Conservation (phyloP, 2,329 filamentous ascomycete species). For the Trichoderma atrobrunneum region DNA sequence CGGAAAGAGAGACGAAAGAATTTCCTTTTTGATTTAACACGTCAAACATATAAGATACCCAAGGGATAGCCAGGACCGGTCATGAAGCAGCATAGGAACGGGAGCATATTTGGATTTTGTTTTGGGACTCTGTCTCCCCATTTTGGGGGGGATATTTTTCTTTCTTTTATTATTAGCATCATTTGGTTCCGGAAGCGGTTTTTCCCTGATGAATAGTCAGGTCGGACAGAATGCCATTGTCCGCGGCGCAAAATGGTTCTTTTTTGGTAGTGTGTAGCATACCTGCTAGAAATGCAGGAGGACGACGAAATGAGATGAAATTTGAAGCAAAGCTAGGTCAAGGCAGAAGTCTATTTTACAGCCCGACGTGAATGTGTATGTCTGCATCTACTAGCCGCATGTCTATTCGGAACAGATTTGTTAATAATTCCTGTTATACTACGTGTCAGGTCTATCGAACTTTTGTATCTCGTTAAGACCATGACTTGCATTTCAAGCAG, state of each 20-base stretch:
- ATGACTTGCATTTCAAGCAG: not conserved
- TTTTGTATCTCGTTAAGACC: not conserved
- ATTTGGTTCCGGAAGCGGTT: not conserved
- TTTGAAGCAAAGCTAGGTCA: not conserved
- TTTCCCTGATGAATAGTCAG: not conserved
- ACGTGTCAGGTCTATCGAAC: not conserved
- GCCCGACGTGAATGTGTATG: not conserved
- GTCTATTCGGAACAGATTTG: no score
- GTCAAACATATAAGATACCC: conserved; percentile 20
- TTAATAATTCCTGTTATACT: not conserved
- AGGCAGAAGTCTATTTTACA: not conserved
- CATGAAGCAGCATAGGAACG: conserved; percentile 21
- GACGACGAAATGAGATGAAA: not conserved
- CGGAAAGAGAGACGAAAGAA: conserved; percentile 22
- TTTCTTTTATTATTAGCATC: not conserved
- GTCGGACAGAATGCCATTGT: not conserved
- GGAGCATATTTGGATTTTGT: conserved; percentile 3
- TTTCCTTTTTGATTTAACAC: conserved; percentile 18
- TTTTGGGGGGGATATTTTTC: not conserved
- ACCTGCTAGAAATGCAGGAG: not conserved
- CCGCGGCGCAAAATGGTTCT: not conserved
- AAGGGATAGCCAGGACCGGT: conserved; percentile 22
- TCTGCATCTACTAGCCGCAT: not conserved
- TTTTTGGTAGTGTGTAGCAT: not conserved
- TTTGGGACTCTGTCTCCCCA: not conserved